Evolutionary conservation across 495 filamentous ascomycete genomes (phyloP).

Genomic region (Penicillium robsamsonii): DNA sequence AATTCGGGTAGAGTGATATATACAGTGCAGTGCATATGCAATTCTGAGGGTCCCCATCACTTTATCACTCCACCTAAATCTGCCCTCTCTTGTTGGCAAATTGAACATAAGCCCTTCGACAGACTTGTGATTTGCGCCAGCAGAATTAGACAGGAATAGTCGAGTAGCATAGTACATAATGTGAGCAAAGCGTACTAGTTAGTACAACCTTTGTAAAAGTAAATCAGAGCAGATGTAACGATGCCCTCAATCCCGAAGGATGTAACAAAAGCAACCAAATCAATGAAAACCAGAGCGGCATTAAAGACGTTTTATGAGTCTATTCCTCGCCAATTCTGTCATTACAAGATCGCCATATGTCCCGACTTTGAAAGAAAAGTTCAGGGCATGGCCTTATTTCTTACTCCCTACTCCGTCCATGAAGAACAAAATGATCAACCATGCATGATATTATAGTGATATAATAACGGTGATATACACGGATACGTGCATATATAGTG

Average conservation of each 20-base stretch:
- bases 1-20: neutral
- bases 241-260: neutral
- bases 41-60: neutral
- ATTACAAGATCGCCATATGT: neutral
- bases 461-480: neutral
- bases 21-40: neutral
- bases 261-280: neutral
- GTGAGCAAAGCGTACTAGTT: neutral
- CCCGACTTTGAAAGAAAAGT: neutral
- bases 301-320: neutral
- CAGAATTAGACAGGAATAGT: too few relatives aligned
- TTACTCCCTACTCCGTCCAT: neutral
- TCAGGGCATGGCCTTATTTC: neutral
- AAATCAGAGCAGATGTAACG: neutral
- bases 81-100: too few relatives aligned
- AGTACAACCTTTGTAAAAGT: neutral
- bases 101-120: too few relatives aligned
- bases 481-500: neutral
- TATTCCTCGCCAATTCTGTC: neutral
- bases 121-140: too few relatives aligned
- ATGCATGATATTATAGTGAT: neutral
- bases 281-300: neutral
- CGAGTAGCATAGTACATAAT: too few relatives aligned
- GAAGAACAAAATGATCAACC: neutral
- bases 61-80: neutral